A percentile compares a stretch with the other conserved stretches of the same genome.
These are phyloP conservation scores for Candida coquimbonensis DNA, from an alignment of 805 yeast species.

Conservation along the genomic window DNA sequence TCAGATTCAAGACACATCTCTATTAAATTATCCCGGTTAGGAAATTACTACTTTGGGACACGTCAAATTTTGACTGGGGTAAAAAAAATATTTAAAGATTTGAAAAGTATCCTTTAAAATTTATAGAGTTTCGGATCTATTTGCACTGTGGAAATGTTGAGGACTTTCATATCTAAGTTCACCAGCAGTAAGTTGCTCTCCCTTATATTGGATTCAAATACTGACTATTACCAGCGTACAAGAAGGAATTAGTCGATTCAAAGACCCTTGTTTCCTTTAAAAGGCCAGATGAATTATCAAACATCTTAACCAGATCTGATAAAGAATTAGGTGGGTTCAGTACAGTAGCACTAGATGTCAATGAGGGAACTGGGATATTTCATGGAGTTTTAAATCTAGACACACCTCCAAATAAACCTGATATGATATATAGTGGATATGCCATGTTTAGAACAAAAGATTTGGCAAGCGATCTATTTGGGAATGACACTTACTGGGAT, in stretches of 20 bases:
- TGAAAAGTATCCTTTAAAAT: too few species aligned
- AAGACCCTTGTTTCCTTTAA: slow-evolving; percentile 53
- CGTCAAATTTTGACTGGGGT: too few species aligned
- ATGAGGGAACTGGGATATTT: slow-evolving; percentile 47
- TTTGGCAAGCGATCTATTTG: slow-evolving; percentile 38
- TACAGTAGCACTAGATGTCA: slow-evolving; percentile 45
- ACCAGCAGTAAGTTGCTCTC: not conserved
- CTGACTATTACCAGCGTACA: slow-evolving; percentile 3
- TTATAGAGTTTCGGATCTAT: too few species aligned
- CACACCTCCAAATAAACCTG: slow-evolving; percentile 58
- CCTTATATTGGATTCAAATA: not conserved
- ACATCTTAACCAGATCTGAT: slow-evolving; percentile 59
- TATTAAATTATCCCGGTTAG: too few species aligned
- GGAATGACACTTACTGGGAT: slow-evolving; percentile 54
- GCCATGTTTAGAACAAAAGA: slow-evolving; percentile 82
- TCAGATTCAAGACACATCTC: too few species aligned
- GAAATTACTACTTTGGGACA: too few species aligned
- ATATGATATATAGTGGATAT: slow-evolving; percentile 57
- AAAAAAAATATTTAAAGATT: too few species aligned
- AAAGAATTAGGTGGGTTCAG: slow-evolving; percentile 75
- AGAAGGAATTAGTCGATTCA: slow-evolving; percentile 13
- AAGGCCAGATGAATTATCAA: slow-evolving; percentile 38
- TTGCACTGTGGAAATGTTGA: too few species aligned
- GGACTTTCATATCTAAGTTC: not conserved
- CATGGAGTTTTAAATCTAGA: slow-evolving; percentile 65